phyloP scores from a whole-genome alignment of 83 land plant genomes.

The Isoetes engelmannii region DNA sequence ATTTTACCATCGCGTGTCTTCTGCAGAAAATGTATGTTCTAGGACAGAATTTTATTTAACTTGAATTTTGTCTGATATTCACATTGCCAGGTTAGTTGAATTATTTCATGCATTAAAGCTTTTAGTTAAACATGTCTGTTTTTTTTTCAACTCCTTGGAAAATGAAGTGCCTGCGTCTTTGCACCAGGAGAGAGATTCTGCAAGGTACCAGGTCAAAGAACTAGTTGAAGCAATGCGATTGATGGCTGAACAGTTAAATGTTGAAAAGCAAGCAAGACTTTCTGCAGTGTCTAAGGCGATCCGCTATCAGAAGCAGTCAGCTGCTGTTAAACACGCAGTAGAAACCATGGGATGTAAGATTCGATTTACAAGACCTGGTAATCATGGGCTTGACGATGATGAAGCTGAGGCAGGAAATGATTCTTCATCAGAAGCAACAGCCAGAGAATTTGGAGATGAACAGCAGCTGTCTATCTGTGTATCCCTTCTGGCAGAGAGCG shows the following conservation, averaged over 20 bases:
- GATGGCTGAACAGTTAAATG: slow-evolving; percentile 42
- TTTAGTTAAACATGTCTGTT: background rate
- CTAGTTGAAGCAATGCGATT: slow-evolving; percentile 35
- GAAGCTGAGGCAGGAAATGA: slow-evolving; percentile 11
- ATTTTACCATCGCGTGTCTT: slow-evolving; percentile 43
- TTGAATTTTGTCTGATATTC: background rate
- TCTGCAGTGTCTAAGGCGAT: slow-evolving; percentile 42
- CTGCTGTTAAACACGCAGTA: slow-evolving; percentile 66
- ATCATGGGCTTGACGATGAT: slow-evolving; percentile 22
- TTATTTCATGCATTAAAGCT: background rate
- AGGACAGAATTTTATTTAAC: background rate
- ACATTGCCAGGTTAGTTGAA: background rate
- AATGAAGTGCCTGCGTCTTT: background rate
- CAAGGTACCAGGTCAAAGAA: slow-evolving; percentile 51
- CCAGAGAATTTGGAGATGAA: slow-evolving; percentile 2
- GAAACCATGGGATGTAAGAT: slow-evolving; percentile 81
- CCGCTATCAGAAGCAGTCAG: slow-evolving; percentile 51
- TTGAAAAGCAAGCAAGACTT: slow-evolving; percentile 43
- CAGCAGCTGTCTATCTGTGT: slow-evolving; percentile 54
- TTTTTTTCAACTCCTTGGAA: background rate
- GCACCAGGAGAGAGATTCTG: slow-evolving; percentile 57
- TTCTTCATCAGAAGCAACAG: slow-evolving; percentile 4
- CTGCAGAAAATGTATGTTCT: slow-evolving; percentile 45
- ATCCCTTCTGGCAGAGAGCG: slow-evolving; percentile 41
- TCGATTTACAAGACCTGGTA: slow-evolving; percentile 41